A percentile compares a stretch with the other conserved stretches of the same genome.
Evolutionary conservation across 1,284 basidiomycete genomes (phyloP).

Genomic region (Marasmius oreades): DNA sequence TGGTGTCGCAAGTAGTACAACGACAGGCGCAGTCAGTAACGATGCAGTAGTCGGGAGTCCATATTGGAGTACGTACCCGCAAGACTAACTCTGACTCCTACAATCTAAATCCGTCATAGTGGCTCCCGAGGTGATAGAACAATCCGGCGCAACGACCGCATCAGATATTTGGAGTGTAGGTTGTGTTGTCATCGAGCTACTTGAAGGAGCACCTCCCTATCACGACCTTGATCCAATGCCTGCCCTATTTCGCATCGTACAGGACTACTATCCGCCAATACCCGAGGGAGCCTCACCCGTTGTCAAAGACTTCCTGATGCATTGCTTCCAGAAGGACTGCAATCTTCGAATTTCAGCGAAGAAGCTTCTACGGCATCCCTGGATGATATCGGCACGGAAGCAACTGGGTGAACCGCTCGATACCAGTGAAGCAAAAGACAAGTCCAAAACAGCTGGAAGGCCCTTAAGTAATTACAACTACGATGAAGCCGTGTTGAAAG

Average conservation of each 20-base stretch:
- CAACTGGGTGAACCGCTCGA: constrained; percentile 53
- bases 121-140: constrained; percentile 98
- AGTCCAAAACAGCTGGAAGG: constrained; percentile 26
- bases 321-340: constrained; percentile 97
- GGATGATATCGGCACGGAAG: constrained; percentile 88
- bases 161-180: constrained; percentile 98
- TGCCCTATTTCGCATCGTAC: constrained; percentile 95
- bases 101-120: constrained; percentile 42
- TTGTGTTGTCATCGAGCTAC: constrained; percentile 93
- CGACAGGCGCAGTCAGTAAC: constrained; percentile 70
- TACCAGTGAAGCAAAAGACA: constrained; percentile 25
- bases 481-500: constrained; percentile 91
- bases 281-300: constrained; percentile 93
- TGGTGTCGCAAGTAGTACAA: constrained; percentile 79
- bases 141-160: constrained; percentile 93
- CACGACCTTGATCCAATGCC: constrained; percentile 97
- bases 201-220: constrained; percentile 96
- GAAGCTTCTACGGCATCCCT: constrained; percentile 90
- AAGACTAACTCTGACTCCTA: not conserved
- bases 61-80: constrained; percentile 81
- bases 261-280: constrained; percentile 94
- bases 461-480: constrained; percentile 79
- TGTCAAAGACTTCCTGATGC: constrained; percentile 94
- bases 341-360: constrained; percentile 93
- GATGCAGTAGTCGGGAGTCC: constrained; percentile 94